Evolutionary conservation across 148 eudicot species (phyloP).

Genomic region (Vaccinium macrocarpon): DNA sequence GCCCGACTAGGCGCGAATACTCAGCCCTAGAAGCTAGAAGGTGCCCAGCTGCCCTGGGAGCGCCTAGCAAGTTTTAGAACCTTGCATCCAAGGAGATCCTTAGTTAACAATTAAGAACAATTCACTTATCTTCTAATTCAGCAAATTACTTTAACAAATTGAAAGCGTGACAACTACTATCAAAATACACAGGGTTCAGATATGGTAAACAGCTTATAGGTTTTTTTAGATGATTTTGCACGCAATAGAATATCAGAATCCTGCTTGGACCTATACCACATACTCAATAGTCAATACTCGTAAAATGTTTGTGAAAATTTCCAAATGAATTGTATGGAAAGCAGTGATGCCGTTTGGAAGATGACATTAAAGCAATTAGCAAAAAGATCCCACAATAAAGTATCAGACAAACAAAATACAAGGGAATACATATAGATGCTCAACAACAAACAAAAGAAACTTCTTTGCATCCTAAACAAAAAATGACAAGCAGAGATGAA

Average conservation of each 20-base stretch:
- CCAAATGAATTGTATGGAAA: background rate
- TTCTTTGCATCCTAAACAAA: background rate
- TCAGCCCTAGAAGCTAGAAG: no score
- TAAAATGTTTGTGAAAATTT: background rate
- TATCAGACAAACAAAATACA: background rate
- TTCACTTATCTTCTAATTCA: background rate
- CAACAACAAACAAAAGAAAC: background rate
- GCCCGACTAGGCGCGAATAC: no score
- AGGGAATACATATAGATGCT: background rate
- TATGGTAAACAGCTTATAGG: background rate
- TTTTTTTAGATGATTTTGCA: background rate
- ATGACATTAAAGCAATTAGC: conserved; percentile 10
- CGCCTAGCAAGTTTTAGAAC: no score
- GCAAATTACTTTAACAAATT: background rate
- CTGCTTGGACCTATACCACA: background rate
- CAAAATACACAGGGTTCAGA: conserved; percentile 5
- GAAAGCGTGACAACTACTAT: background rate
- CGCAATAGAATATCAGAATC: background rate
- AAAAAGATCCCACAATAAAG: background rate
- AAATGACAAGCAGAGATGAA: conserved; percentile 4
- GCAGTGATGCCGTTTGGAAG: background rate
- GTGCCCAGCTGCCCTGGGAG: no score
- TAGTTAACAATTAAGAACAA: background rate
- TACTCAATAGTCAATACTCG: background rate
- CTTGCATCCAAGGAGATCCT: background rate